Percentiles rank a stretch among this genome's conserved stretches.
These are phyloP conservation scores for Phialocephala sp. DNA, from an alignment of 2,329 filamentous ascomycete species.

Conservation along the genomic window DNA sequence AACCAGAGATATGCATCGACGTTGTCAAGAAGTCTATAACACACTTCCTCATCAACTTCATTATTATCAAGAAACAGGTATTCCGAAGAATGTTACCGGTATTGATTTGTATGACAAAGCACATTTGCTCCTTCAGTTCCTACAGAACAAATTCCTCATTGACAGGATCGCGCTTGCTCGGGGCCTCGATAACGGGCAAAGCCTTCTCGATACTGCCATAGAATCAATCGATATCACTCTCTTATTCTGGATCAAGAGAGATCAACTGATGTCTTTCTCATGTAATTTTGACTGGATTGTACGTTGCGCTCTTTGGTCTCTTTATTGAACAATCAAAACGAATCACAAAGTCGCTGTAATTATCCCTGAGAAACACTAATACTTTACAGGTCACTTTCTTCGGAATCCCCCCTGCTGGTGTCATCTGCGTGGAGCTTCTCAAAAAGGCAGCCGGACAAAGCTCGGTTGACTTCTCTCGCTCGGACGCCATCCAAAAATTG, in stretches of 20 bases:
- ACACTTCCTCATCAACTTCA: conserved; percentile 33
- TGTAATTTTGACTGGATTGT: conserved; percentile 40
- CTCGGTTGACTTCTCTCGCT: conserved; percentile 34
- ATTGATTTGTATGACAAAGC: conserved; percentile 32
- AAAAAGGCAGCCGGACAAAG: conserved; percentile 29
- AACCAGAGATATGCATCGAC: conserved; percentile 32
- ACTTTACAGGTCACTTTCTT: conserved; percentile 25
- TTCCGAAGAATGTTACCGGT: conserved; percentile 31
- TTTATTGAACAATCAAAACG: neutral
- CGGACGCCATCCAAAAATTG: conserved; percentile 39
- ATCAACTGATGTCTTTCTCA: conserved; percentile 34
- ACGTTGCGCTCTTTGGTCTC: conserved; percentile 17
- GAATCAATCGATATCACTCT: conserved; percentile 38
- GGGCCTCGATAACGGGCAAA: conserved; percentile 32
- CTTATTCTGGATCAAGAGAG: conserved; percentile 40
- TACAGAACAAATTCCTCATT: conserved; percentile 41
- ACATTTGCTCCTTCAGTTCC: conserved; percentile 30
- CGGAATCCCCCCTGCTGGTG: conserved; percentile 39
- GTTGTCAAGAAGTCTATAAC: conserved; percentile 30
- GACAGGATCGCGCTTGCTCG: conserved; percentile 37
- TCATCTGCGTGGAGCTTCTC: conserved; percentile 41
- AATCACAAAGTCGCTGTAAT: neutral
- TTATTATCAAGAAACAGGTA: conserved; percentile 31
- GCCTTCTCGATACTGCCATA: conserved; percentile 37
- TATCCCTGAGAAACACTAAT: conserved; percentile 20